Conservation (phyloP, 192 early-diverging fungal genomes). For the Phycomyces nitens region DNA sequence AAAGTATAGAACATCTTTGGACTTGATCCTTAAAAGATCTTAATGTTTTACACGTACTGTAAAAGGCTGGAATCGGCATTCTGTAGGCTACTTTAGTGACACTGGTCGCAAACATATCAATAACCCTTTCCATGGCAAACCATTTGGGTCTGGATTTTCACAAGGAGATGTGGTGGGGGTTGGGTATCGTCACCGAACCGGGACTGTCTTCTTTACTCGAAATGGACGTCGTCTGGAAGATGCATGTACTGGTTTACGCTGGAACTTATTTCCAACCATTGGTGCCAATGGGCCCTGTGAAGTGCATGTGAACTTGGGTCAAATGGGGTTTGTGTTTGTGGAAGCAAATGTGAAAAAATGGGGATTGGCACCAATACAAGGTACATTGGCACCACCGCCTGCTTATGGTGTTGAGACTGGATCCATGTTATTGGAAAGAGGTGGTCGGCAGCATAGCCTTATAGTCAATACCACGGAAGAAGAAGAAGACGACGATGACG, state of each 20-base stretch:
- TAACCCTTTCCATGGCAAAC: slow-evolving; percentile 23
- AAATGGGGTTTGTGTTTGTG: slow-evolving; percentile 69
- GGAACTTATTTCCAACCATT: slow-evolving; percentile 41
- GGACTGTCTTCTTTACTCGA: slow-evolving; percentile 49
- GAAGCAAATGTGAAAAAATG: slow-evolving; percentile 85
- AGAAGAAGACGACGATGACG: too few species aligned
- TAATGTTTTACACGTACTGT: neutral
- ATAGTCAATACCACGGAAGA: too few species aligned
- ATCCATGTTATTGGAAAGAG: slow-evolving; percentile 55
- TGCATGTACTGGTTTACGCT: slow-evolving; percentile 32
- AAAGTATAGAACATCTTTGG: neutral
- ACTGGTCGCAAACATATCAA: slow-evolving; percentile 41
- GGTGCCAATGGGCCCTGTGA: slow-evolving; percentile 44
- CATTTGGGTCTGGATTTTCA: slow-evolving; percentile 33
- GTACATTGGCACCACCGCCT: slow-evolving; percentile 70
- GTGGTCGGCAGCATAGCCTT: neutral
- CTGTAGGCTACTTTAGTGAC: slow-evolving; percentile 43
- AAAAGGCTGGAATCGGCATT: slow-evolving; percentile 45
- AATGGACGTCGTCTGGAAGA: slow-evolving; percentile 43
- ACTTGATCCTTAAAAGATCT: too few species aligned
- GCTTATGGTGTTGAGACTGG: slow-evolving; percentile 71
- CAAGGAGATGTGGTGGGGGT: slow-evolving; percentile 50
- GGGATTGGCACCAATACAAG: slow-evolving; percentile 70
- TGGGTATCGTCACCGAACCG: slow-evolving; percentile 49
- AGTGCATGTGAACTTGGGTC: slow-evolving; percentile 43